phyloP scores from a whole-genome alignment of 140 eudicot species.

The Stevia rebaudiana region DNA sequence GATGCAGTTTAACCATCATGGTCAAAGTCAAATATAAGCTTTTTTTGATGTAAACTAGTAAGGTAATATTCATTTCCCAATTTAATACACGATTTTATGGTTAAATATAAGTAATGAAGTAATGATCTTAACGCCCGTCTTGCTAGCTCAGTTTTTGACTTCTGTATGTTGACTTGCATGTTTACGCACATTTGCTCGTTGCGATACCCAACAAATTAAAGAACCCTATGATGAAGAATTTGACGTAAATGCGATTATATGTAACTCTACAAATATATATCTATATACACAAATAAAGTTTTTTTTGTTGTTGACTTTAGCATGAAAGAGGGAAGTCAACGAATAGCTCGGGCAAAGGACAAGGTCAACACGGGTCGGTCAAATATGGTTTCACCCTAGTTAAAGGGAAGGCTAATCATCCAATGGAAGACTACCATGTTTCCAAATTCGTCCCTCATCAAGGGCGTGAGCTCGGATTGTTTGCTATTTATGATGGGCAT shows the following conservation, averaged over 20 bases:
- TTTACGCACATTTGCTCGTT: neutral
- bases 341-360: constrained; percentile 63
- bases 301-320: constrained; percentile 25
- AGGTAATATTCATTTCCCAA: constrained; percentile 9
- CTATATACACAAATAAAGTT: neutral
- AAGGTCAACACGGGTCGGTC: constrained; percentile 43
- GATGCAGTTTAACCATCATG: constrained; percentile 18
- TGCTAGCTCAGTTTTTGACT: constrained; percentile 5
- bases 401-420: constrained; percentile 89
- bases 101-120: neutral
- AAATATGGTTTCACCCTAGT: constrained; percentile 65
- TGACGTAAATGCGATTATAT: neutral
- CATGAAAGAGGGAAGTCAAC: constrained; percentile 45
- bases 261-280: neutral
- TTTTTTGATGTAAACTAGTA: constrained; percentile 9
- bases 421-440: constrained; percentile 93
- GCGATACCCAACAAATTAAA: neutral
- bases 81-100: neutral
- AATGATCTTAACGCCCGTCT: neutral
- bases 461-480: constrained; percentile 80
- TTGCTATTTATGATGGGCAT: constrained; percentile 90
- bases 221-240: no score
- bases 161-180: constrained; percentile 10
- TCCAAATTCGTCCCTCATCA: constrained; percentile 54
- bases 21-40: constrained; percentile 9